phyloP scores from a whole-genome alignment of 257 asterid species.

The Schizonepeta tenuifolia region DNA sequence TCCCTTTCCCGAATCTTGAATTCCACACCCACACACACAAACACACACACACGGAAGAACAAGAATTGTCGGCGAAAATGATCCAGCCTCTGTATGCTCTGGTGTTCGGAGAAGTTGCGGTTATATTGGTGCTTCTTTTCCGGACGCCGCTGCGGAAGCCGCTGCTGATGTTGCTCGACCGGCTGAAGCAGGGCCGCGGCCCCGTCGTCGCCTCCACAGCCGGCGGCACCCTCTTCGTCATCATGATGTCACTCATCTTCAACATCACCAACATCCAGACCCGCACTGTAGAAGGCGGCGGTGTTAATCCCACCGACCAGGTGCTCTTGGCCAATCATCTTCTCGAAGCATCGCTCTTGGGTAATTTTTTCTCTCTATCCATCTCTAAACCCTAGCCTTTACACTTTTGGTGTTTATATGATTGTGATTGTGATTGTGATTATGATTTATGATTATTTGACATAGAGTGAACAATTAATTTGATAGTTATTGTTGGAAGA shows the following conservation, averaged over 20 bases:
- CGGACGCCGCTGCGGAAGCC: constrained; percentile 76
- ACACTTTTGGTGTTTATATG: not conserved
- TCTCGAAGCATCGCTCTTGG: constrained; percentile 67
- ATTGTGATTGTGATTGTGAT: not conserved
- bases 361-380: constrained; percentile 32
- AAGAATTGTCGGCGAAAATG: constrained; percentile 40
- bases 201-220: constrained; percentile 73
- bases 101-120: constrained; percentile 60
- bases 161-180: constrained; percentile 53
- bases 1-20: constrained; percentile 2
- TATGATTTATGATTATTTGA: not conserved
- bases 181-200: constrained; percentile 69
- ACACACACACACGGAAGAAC: not conserved
- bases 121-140: constrained; percentile 58
- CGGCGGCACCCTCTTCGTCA: constrained; percentile 64
- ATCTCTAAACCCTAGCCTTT: not conserved
- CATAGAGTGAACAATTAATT: constrained; percentile 2
- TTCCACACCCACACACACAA: not conserved
- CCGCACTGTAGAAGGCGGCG: constrained; percentile 50
- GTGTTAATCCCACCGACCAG: constrained; percentile 73
- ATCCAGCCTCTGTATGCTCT: constrained; percentile 70
- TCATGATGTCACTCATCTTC: constrained; percentile 54
- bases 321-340: constrained; percentile 69
- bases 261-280: constrained; percentile 49
- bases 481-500: not conserved